Evolutionary conservation across 192 early-diverging fungal genomes (phyloP).

Genomic region (Lobosporangium transversale): DNA sequence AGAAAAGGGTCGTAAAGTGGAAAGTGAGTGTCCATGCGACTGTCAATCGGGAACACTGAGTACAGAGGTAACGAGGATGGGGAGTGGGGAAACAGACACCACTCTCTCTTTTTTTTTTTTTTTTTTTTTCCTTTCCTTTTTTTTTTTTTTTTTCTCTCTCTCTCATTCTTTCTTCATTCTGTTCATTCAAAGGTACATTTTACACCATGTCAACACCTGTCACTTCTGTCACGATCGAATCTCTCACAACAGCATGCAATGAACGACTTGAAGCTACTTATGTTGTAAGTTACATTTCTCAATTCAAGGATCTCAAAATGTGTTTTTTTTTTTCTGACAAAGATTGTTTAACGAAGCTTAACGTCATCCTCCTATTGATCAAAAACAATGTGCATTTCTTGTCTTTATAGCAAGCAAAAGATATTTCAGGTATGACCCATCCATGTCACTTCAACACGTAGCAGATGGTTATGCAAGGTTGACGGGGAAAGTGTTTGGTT

Average conservation of each 20-base stretch:
- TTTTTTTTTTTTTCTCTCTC: slow-evolving; percentile 1
- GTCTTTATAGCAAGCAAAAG: slow-evolving; percentile 35
- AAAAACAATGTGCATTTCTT: background rate
- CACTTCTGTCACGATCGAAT: slow-evolving; percentile 46
- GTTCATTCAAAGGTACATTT: background rate
- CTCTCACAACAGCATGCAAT: slow-evolving; percentile 49
- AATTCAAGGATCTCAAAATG: no score
- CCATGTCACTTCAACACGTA: no score
- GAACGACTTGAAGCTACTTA: slow-evolving; percentile 28
- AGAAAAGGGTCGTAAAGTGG: no score
- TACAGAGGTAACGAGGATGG: no score
- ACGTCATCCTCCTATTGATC: background rate
- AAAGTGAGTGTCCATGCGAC: no score
- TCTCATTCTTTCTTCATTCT: slow-evolving; percentile 5
- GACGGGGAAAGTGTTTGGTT: no score
- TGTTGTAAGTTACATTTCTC: slow-evolving; percentile 50
- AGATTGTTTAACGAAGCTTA: background rate
- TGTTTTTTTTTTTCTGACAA: no score
- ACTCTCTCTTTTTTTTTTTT: background rate
- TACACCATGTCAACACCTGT: slow-evolving; percentile 29
- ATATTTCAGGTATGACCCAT: slow-evolving; percentile 56
- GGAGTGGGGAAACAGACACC: background rate
- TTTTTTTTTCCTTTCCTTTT: background rate
- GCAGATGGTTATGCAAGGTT: no score
- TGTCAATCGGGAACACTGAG: no score